Percentiles rank a stretch among this genome's conserved stretches.
phyloP scores from a whole-genome alignment of 2,329 filamentous ascomycete species.

The Lasiodiplodia theobromae region DNA sequence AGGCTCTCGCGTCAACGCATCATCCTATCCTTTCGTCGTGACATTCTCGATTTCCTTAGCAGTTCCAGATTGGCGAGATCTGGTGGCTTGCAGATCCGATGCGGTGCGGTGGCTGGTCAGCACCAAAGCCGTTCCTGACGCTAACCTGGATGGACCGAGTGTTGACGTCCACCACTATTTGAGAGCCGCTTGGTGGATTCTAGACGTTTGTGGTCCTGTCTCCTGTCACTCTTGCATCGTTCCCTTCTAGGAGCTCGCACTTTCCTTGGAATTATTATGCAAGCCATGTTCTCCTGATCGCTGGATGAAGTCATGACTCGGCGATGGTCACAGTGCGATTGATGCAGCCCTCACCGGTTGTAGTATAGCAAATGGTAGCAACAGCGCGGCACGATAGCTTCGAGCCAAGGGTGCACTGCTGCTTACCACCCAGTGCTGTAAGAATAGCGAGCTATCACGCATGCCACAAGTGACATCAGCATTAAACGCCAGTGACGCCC shows the following conservation, averaged over 20 bases:
- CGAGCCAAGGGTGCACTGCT: background rate
- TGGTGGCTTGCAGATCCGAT: constrained; percentile 19
- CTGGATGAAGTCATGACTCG: constrained; percentile 1
- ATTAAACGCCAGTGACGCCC: background rate
- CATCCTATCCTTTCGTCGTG: background rate
- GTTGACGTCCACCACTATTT: constrained; percentile 21
- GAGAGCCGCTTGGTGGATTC: background rate
- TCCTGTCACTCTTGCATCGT: background rate
- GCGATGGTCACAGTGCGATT: background rate
- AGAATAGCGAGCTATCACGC: background rate
- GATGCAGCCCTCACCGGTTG: background rate
- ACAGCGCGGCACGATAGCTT: background rate
- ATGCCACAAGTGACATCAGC: constrained; percentile 15
- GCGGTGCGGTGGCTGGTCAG: background rate
- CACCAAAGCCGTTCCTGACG: constrained; percentile 10
- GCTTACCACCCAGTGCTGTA: background rate
- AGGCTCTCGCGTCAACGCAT: constrained; percentile 11
- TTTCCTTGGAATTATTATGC: background rate
- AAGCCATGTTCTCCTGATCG: background rate
- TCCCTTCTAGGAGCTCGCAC: background rate
- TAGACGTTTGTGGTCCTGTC: background rate
- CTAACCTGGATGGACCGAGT: constrained; percentile 14
- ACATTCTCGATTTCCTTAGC: background rate
- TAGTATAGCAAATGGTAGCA: background rate
- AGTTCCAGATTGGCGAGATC: constrained; percentile 21